A percentile compares a stretch with the other conserved stretches of the same genome.
Conservation (phyloP, 176 grass and related monocot genomes). For the Olyra latifolia region DNA sequence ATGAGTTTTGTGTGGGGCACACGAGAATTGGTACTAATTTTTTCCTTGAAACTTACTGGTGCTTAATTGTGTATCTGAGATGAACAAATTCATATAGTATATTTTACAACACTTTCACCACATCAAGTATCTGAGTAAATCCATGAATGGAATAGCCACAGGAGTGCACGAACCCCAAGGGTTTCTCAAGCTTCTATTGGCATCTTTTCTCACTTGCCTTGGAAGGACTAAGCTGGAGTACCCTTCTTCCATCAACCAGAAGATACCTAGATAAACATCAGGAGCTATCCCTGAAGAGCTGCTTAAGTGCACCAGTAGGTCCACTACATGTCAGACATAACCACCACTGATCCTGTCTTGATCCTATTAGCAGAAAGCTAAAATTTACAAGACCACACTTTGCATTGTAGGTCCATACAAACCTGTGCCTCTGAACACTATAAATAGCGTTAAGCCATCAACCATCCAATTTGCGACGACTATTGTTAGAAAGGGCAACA, state of each 20-base stretch:
- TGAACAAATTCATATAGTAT: not conserved
- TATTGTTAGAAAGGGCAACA: not conserved
- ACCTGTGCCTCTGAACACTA: not conserved
- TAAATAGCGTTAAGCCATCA: not conserved
- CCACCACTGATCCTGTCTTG: not conserved
- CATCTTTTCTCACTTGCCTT: not conserved
- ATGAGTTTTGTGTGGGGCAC: not conserved
- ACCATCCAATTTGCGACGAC: not conserved
- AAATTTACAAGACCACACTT: not conserved
- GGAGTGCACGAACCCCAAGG: not conserved
- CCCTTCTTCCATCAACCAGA: conserved; percentile 1
- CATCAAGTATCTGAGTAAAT: not conserved
- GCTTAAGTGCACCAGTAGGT: not conserved
- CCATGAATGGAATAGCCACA: not conserved
- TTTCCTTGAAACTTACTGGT: not conserved
- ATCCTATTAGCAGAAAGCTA: not conserved
- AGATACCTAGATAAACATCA: not conserved
- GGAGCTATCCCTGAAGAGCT: not conserved
- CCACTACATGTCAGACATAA: not conserved
- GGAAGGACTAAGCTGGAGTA: not conserved
- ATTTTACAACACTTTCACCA: not conserved
- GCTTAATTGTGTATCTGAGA: not conserved
- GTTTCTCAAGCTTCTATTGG: not conserved
- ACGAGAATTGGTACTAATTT: not conserved
- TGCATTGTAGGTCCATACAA: conserved; percentile 2